A percentile compares a stretch with the other conserved stretches of the same genome.
phyloP scores from a whole-genome alignment of 2,329 filamentous ascomycete species.

The Aspergillus sp. region DNA sequence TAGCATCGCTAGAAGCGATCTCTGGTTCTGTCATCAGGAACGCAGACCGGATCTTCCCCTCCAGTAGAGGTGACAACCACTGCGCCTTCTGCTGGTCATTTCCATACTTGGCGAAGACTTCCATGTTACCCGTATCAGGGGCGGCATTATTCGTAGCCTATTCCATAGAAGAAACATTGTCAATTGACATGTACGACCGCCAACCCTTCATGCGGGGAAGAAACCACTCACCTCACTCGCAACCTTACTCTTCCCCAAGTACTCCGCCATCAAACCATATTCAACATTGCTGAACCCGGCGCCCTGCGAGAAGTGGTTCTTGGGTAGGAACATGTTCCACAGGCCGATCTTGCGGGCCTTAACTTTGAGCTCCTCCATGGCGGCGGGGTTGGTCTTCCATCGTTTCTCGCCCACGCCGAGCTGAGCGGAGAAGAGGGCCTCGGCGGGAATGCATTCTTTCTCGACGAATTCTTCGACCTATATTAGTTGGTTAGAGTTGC shows the following conservation, averaged over 20 bases:
- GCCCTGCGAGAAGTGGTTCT: slow-evolving; percentile 91
- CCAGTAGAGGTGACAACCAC: slow-evolving; percentile 79
- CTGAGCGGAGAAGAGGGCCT: slow-evolving; percentile 76
- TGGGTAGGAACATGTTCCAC: slow-evolving; percentile 98
- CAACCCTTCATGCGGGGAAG: background rate
- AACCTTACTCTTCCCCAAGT: slow-evolving; percentile 78
- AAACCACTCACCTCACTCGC: slow-evolving; percentile 65
- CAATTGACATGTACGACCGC: background rate
- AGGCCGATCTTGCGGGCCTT: slow-evolving; percentile 80
- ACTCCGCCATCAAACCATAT: slow-evolving; percentile 97
- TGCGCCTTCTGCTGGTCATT: slow-evolving; percentile 78
- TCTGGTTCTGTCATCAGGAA: slow-evolving; percentile 95
- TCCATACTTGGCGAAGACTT: slow-evolving; percentile 88
- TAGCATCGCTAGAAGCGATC: slow-evolving; percentile 85
- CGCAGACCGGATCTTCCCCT: slow-evolving; percentile 81
- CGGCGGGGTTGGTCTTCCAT: slow-evolving; percentile 75
- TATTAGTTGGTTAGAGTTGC: background rate
- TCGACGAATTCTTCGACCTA: slow-evolving; percentile 93
- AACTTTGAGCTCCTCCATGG: slow-evolving; percentile 86
- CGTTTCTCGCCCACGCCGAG: slow-evolving; percentile 72
- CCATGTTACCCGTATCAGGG: slow-evolving; percentile 94
- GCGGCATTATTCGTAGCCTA: slow-evolving; percentile 83
- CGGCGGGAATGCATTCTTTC: slow-evolving; percentile 87
- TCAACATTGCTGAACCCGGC: slow-evolving; percentile 94
- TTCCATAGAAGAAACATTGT: background rate